These are phyloP conservation scores for Fagus sylvatica DNA, from an alignment of 306 rosid genomes.

Conservation along the genomic window DNA sequence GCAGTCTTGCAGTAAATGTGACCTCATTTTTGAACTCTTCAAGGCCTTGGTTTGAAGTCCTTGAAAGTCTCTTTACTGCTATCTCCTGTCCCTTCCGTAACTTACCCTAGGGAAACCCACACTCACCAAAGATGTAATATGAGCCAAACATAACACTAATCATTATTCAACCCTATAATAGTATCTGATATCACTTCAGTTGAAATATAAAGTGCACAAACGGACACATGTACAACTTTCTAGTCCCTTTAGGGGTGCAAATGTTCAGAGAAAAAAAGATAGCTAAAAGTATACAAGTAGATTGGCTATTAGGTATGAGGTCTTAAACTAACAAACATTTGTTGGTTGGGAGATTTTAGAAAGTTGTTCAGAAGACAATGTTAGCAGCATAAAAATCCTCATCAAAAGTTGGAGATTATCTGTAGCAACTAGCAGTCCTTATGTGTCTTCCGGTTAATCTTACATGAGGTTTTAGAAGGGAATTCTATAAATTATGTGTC, in stretches of 20 bases:
- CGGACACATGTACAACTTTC: background rate
- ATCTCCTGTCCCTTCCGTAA: background rate
- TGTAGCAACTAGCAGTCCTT: background rate
- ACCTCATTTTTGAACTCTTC: slow-evolving; percentile 58
- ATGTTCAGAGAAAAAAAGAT: background rate
- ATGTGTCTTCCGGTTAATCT: background rate
- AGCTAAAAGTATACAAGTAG: background rate
- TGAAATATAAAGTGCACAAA: background rate
- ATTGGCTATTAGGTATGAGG: too few relatives aligned
- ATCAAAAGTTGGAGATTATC: background rate
- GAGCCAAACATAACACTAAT: background rate
- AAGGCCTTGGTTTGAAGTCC: background rate
- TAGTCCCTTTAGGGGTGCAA: background rate
- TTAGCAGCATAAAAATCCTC: background rate
- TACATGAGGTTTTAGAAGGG: background rate
- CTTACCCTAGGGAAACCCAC: background rate
- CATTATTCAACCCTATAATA: background rate
- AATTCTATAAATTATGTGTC: background rate
- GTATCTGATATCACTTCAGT: background rate
- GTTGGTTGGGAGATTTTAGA: background rate
- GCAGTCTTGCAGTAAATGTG: slow-evolving; percentile 41
- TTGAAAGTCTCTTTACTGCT: background rate
- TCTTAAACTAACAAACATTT: too few relatives aligned
- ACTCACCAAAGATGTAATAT: background rate
- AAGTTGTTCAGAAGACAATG: background rate